Percentiles rank a stretch among this genome's conserved stretches.
Evolutionary conservation across 352 stramenopile species (phyloP).

Genomic region (Phytopythium oedochilum): DNA sequence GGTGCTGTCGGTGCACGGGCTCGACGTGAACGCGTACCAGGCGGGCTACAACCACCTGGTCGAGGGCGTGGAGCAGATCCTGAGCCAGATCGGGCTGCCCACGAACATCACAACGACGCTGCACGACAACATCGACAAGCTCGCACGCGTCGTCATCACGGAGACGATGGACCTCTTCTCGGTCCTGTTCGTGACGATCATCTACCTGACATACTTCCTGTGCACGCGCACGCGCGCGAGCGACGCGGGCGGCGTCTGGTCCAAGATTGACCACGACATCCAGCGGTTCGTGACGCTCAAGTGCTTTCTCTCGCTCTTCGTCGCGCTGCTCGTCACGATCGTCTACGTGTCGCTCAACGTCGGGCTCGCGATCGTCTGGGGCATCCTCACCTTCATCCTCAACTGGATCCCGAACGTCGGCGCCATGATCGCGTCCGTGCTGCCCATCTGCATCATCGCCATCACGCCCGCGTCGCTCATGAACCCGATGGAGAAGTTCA

Average conservation of each 20-base stretch:
- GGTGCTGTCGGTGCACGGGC: slow-evolving; percentile 78
- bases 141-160: slow-evolving; percentile 78
- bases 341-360: slow-evolving; percentile 90
- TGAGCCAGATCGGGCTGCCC: slow-evolving; percentile 70
- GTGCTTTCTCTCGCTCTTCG: slow-evolving; percentile 85
- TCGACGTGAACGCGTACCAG: slow-evolving; percentile 81
- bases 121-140: slow-evolving; percentile 88
- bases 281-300: slow-evolving; percentile 88
- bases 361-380: slow-evolving; percentile 82
- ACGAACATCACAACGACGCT: slow-evolving; percentile 88
- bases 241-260: slow-evolving; percentile 83
- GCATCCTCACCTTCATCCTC: slow-evolving; percentile 86
- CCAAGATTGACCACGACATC: slow-evolving; percentile 87
- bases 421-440: slow-evolving; percentile 83
- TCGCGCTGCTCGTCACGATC: slow-evolving; percentile 83
- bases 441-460: slow-evolving; percentile 81
- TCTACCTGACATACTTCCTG: slow-evolving; percentile 88
- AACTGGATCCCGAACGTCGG: slow-evolving; percentile 90
- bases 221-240: slow-evolving; percentile 80
- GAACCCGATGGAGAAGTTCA: slow-evolving; percentile 88
- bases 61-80: slow-evolving; percentile 52
- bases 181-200: slow-evolving; percentile 88
- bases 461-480: slow-evolving; percentile 82
- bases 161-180: slow-evolving; percentile 88
- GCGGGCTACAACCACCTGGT: slow-evolving; percentile 77